phyloP scores from a whole-genome alignment of 192 early-diverging fungal species.

The Rhizophagus clarus region DNA sequence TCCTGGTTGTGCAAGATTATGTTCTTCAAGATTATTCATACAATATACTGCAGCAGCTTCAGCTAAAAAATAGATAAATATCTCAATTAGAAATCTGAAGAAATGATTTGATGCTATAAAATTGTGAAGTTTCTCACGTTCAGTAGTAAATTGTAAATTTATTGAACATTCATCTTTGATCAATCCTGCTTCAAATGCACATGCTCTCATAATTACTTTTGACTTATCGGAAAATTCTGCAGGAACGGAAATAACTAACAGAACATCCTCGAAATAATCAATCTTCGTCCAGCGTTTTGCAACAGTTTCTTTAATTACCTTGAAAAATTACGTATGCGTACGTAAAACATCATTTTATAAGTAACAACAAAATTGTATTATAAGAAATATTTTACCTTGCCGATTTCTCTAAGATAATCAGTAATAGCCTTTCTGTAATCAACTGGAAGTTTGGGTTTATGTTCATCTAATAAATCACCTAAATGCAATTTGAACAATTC shows the following conservation, averaged over 20 bases:
- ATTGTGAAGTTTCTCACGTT: no score
- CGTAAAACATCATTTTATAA: no score
- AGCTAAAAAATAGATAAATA: not conserved
- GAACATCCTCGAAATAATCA: conserved; percentile 7
- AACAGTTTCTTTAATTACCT: not conserved
- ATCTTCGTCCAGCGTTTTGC: not conserved
- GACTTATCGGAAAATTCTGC: conserved; percentile 28
- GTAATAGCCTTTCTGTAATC: not conserved
- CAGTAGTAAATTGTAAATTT: not conserved
- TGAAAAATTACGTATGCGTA: not conserved
- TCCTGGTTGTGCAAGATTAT: not conserved
- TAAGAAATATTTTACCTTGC: not conserved
- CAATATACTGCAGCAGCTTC: not conserved
- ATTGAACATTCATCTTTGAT: conserved; percentile 32
- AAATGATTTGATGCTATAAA: no score
- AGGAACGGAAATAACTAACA: not conserved
- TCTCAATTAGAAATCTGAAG: no score
- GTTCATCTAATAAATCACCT: not conserved
- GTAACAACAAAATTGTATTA: no score
- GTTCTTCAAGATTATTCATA: not conserved
- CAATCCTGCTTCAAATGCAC: conserved; percentile 52
- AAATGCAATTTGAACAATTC: conserved; percentile 17
- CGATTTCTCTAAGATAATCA: conserved; percentile 5
- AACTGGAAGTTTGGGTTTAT: not conserved
- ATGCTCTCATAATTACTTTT: conserved; percentile 54